Base-by-base conservation (phyloP, 1,284 basidiomycete genomes). In the Lignosus rhinocerotis region DNA sequence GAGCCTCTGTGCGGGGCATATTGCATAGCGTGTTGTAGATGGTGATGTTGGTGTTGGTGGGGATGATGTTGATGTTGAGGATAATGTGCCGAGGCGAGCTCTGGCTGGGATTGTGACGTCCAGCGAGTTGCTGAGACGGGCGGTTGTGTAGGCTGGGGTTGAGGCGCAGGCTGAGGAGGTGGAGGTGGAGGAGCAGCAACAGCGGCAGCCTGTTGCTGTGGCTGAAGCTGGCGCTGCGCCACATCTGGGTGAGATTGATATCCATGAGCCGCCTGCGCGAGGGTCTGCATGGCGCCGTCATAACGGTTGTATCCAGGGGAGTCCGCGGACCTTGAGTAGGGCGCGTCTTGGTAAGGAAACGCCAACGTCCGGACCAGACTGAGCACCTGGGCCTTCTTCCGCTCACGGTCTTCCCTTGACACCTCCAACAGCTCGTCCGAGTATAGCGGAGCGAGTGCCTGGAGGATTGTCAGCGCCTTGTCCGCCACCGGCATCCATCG, bases 301-400 rank as follows among this genome's bases (percentile, higher is more conserved):
- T 62, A 62, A n/a, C 53, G 51, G 41, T 51, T 56, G 52, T 64
- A 64, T 1, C 62, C 55, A 6, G 66, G 64, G 1, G 68, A 68
- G 57, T 68, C 67, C 45, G 59, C 64, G 39, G 64, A 55, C 21
- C 66, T 60, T 36, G 62, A 59, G 51, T 66, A 81, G 60, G 82
- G 81, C 55, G 84, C 83, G 70, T 90, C 87, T 66, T 91, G 85
- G 69, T 89, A 91, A 12, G 90, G 89, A 72, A 92, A 91, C 39
- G 87, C 88, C 25, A 92, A 81, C 56, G 84, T 87, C 60, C 85
- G 81, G 48, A 92, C 89, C 30, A 83, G 76, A 53, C 83, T 76
- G 38, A 92, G 73, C 31, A 90, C 82, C 56, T 79, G 76, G 19
- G 76, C 76, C 62, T 86, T 85, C 69, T 82, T 80, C 67, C 80